Percentiles rank a stretch among this genome's conserved stretches.
These are phyloP conservation scores for Metschnikowia kofuensis DNA, from an alignment of 805 yeast genomes.

Conservation along the genomic window DNA sequence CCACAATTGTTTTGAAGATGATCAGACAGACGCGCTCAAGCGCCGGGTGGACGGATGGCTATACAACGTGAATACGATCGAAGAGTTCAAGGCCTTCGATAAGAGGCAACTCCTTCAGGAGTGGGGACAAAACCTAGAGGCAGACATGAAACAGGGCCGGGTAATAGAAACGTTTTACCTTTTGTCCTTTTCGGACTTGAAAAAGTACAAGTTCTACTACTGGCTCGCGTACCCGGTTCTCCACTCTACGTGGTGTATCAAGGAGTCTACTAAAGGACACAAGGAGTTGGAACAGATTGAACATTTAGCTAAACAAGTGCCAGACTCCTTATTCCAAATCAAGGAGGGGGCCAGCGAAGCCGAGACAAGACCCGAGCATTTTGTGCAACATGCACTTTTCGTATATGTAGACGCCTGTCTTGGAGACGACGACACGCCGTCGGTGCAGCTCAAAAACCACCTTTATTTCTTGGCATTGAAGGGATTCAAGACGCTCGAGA, in stretches of 20 bases:
- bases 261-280: conserved; percentile 5
- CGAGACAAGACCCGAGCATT: not conserved
- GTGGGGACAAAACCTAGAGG: conserved; percentile 29
- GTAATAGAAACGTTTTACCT: conserved; percentile 35
- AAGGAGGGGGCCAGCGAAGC: not conserved
- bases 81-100: conserved; percentile 71
- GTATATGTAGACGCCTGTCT: conserved; percentile 34
- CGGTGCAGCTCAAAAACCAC: conserved; percentile 58
- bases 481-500: conserved; percentile 20
- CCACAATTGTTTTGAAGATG: conserved; percentile 26
- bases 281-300: conserved; percentile 7
- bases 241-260: conserved; percentile 47
- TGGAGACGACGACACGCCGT: conserved; percentile 32
- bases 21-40: conserved; percentile 12
- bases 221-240: conserved; percentile 85
- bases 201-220: conserved; percentile 81
- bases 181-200: conserved; percentile 81
- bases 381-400: conserved; percentile 16
- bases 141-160: conserved; percentile 16
- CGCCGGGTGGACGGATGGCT: conserved; percentile 31
- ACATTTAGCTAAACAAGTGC: not conserved
- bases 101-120: conserved; percentile 54
- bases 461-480: conserved; percentile 42
- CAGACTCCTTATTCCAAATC: conserved; percentile 1
- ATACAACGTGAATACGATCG: conserved; percentile 75